Evolutionary conservation across 768 basidiomycete genomes (phyloP), one percentile per base, ranked within the genome.

Genomic region (Asterophora parasitica): DNA sequence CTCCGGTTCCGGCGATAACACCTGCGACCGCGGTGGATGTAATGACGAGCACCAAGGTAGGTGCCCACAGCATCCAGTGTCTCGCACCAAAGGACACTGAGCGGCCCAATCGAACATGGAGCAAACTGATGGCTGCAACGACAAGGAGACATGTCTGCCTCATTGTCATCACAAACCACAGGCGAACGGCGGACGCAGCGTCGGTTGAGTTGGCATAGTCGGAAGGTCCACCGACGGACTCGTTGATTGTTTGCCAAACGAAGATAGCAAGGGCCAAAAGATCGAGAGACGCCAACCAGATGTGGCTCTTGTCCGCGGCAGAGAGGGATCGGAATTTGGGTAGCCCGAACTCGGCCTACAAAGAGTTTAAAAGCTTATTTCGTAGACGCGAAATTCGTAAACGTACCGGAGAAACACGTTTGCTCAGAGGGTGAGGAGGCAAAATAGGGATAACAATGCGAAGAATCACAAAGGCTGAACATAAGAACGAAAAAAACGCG

Each of bases 61-160:
- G 87, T 7, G 71, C 75, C 83, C 82, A 87, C 28, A 89, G 60
- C 73, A 85, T 79, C 82, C 83, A 86, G 52, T 88, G 84, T 42
- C 68, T 80, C n/a, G 59, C 52, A 11, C 87, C 85, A 53, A 86
- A 85, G 7, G 82, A 77, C 9, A 87, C 77, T 0, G 87, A 77
- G 42, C 77, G 79, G 13, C 80, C 85, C 72, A 83, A 70, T 11
- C 86, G 79, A 51, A 88, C 77, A 49, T 88, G 82, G 20, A 86
- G 68, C 31, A 89, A 72, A 13, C 83, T 83, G 43, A 87, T 68
- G 15, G 65, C 69, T 3, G 73, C 73, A 27, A 87, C 69, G 35
- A 86, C 62, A 44, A 88, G 69, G 43, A 89, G 75, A 58, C 83
- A 86, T 15, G 77, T 79, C 58, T 86, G 85, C 50, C 85, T 72